These are phyloP conservation scores for Nicotiana sylvestris DNA, from an alignment of 257 asterid genomes.

Conservation along the genomic window DNA sequence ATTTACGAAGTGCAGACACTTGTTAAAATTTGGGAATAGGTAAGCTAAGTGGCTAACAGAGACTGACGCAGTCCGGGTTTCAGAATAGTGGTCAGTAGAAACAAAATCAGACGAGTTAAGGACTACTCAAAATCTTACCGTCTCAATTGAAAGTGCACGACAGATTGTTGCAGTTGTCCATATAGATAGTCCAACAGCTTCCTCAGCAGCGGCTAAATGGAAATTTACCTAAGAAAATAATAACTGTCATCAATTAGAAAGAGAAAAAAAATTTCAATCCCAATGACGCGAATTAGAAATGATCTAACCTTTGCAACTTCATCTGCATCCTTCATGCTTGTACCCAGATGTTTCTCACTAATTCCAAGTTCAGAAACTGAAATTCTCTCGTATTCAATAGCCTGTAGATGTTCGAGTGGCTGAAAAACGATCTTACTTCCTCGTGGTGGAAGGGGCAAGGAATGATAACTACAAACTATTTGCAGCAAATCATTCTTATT, in stretches of 20 bases:
- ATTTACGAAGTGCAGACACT: background rate
- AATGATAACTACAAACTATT: conserved; percentile 75
- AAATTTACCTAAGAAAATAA: conserved; percentile 51
- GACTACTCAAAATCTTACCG: conserved; percentile 32
- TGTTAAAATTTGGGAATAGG: background rate
- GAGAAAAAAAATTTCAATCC: background rate
- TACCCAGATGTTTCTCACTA: conserved; percentile 39
- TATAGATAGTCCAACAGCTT: conserved; percentile 75
- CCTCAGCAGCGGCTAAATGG: conserved; percentile 77
- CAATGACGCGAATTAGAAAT: conserved; percentile 6
- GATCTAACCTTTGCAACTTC: conserved; percentile 57
- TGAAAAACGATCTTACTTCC: conserved; percentile 62
- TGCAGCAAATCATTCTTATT: conserved; percentile 75
- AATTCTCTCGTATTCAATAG: conserved; percentile 56
- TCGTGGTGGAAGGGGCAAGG: conserved; percentile 58
- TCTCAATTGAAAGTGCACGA: conserved; percentile 88
- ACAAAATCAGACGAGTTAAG: background rate
- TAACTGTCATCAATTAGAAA: background rate
- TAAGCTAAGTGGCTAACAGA: background rate
- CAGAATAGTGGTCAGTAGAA: background rate
- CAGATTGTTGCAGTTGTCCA: conserved; percentile 88
- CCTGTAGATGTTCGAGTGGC: conserved; percentile 85
- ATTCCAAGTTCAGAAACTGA: conserved; percentile 55
- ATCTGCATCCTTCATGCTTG: conserved; percentile 29
- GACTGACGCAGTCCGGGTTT: background rate